These are phyloP conservation scores for Coffea humblotiana DNA, from an alignment of 305 asterid species.

Conservation along the genomic window DNA sequence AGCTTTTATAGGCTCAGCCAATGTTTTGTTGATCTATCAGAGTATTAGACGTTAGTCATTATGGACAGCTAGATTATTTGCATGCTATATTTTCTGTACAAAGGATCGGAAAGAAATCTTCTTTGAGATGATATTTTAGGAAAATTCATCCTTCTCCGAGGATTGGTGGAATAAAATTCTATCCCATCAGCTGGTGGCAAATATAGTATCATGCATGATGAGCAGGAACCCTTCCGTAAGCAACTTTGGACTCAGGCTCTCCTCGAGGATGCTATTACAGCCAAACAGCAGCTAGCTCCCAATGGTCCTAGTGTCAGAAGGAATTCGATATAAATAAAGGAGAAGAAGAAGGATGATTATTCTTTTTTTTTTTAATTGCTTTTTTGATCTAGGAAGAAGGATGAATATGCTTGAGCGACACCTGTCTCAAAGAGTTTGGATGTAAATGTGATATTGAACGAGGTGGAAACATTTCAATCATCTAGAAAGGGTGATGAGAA, in stretches of 20 bases:
- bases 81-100: background rate
- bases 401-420: background rate
- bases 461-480: background rate
- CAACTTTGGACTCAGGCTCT: background rate
- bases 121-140: background rate
- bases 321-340: background rate
- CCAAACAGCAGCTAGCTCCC: background rate
- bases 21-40: too few species aligned
- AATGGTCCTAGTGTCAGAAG: background rate
- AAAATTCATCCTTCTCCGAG: background rate
- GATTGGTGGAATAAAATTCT: background rate
- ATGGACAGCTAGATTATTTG: background rate
- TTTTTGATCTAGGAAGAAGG: background rate
- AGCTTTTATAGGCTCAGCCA: background rate
- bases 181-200: background rate
- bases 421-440: background rate
- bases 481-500: background rate
- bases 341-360: too few species aligned
- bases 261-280: background rate
- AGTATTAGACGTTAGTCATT: background rate
- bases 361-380: too few species aligned
- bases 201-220: background rate
- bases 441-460: background rate
- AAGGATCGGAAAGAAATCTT: background rate
- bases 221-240: background rate